These are phyloP conservation scores for Cucumis sativus DNA, from an alignment of 306 rosid species.

Conservation along the genomic window Cucumber_9930_V3 NC_026657.2:31505501-31506000, in stretches of 20 bases:
- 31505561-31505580: slow-evolving; percentile 87
- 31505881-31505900: slow-evolving; percentile 21
- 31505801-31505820: slow-evolving; percentile 55
- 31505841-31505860: slow-evolving; percentile 59
- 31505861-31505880: slow-evolving; percentile 52
- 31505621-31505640: slow-evolving; percentile 91
- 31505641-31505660: slow-evolving; percentile 78
- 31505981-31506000: neutral
- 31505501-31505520: slow-evolving; percentile 85
- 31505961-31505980: neutral
- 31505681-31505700: slow-evolving; percentile 74
- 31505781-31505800: neutral
- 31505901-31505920: neutral
- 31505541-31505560: slow-evolving; percentile 99
- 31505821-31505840: slow-evolving; percentile 98
- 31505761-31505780: neutral
- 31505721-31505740: slow-evolving; percentile 75
- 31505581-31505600: slow-evolving; percentile 89
- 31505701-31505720: slow-evolving; percentile 67
- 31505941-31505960: neutral
- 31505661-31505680: slow-evolving; percentile 85
- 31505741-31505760: slow-evolving; percentile 16
- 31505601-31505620: slow-evolving; percentile 79
- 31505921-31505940: neutral
- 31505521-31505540: slow-evolving; percentile 66